Conservation (phyloP, 1,284 basidiomycete species). For the Exobasidium rhododendri region DNA sequence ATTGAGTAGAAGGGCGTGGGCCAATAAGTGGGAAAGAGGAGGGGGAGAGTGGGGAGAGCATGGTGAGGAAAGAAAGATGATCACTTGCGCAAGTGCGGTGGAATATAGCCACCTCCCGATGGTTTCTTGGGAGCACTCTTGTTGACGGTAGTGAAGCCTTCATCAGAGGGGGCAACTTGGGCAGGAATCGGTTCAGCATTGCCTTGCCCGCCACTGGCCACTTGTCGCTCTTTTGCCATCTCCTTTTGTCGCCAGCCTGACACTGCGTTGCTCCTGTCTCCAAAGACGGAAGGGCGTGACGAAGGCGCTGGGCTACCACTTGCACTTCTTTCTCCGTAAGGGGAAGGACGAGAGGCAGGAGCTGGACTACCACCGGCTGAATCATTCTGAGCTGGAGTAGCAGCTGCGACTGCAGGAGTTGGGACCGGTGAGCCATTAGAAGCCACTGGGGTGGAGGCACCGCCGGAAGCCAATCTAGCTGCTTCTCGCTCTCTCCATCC, state of each 20-base stretch:
- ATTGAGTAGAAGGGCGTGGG: too few relatives aligned
- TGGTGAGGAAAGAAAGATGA: background rate
- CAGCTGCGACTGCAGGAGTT: slow-evolving; percentile 20
- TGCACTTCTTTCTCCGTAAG: background rate
- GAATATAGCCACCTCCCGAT: slow-evolving; percentile 3
- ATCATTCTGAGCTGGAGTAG: slow-evolving; percentile 16
- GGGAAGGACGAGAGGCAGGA: background rate
- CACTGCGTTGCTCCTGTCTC: background rate
- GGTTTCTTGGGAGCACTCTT: slow-evolving; percentile 18
- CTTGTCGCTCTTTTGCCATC: background rate
- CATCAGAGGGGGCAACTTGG: slow-evolving; percentile 16
- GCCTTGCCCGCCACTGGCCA: background rate
- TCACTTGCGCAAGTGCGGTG: slow-evolving; percentile 2
- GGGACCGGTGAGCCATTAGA: slow-evolving; percentile 3
- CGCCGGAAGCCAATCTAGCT: slow-evolving; percentile 19
- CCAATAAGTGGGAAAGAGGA: background rate
- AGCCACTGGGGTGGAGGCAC: slow-evolving; percentile 1
- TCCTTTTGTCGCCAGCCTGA: background rate
- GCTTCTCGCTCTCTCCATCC: slow-evolving; percentile 10
- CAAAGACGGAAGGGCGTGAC: background rate
- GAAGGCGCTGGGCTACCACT: background rate
- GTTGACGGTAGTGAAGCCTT: slow-evolving; percentile 38
- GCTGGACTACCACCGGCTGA: slow-evolving; percentile 12
- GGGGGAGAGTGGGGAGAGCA: background rate
- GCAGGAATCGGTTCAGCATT: slow-evolving; percentile 16